Evolutionary conservation across 2,329 filamentous ascomycete species (phyloP), one percentile per base, ranked within the genome.

Genomic region (Curvularia eragrostidis): DNA sequence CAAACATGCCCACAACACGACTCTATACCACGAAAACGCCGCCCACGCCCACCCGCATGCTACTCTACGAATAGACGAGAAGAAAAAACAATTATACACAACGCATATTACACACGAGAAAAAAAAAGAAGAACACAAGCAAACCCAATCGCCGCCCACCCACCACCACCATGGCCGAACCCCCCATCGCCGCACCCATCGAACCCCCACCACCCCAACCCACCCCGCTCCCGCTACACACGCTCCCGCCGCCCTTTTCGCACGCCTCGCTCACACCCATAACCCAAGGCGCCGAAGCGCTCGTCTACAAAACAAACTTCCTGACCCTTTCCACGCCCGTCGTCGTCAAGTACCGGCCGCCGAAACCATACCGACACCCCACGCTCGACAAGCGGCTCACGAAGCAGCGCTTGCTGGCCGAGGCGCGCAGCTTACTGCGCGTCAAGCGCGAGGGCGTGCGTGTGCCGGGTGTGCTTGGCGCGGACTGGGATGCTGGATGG

Each of bases 271-370:
- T 91, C 62, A 77, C 75, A 48, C 90, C 97, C 71, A 86, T 98
- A 68, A 89, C 91, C 56, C 95, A 98, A 83, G 95, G 95, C 79
- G 95, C 95, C 74, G 95, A 99, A 85, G 93, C 91, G 59, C 91
- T 94, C 64, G 87, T 99, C 73, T 98, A 96, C 86, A 89, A 88
- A 77, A 94, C 91, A 18, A 88, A 86, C 54, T 96, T 91, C 79
- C 88, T 97, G 53, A 76, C 84, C 1, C 85, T 90, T 38, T 75
- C 82, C 55, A 82, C 86, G 9, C 86, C 89, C 13, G 90, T 88
- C 73, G 91, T 94, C 0, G 86, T 98, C 62, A 99, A 99, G 81
- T 88, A 96, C 83, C 91, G 95, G 0, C 93, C 94, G 0, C 84
- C 88, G 24, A 99, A 99, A 80, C 87, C 91, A 24, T 99, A 96